A percentile compares a stretch with the other conserved stretches of the same genome.
Evolutionary conservation across 108 stramenopile species (phyloP).

Genomic region (Epithemia pelagica): DNA sequence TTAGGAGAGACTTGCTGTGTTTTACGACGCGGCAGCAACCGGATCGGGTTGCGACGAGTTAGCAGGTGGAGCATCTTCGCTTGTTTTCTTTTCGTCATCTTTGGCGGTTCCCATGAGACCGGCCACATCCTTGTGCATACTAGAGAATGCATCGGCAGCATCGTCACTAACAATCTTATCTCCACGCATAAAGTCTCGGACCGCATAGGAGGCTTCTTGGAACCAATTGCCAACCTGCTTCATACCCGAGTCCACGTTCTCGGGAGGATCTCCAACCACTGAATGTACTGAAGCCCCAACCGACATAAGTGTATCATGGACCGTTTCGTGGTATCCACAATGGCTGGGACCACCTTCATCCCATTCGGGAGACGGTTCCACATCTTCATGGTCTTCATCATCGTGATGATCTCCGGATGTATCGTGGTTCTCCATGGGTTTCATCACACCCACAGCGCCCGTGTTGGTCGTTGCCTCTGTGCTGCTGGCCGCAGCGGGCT

Average conservation of each 20-base stretch:
- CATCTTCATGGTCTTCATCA: conserved; percentile 15
- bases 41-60: not conserved
- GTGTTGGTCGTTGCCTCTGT: no score
- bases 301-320: conserved; percentile 52
- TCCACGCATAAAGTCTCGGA: conserved; percentile 29
- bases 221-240: conserved; percentile 34
- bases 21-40: no score
- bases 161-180: conserved; percentile 9
- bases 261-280: conserved; percentile 46
- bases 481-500: no score
- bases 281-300: conserved; percentile 40
- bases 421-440: no score
- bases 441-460: no score
- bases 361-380: conserved; percentile 23
- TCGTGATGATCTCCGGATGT: not conserved
- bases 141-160: not conserved
- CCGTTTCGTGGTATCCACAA: conserved; percentile 44
- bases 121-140: conserved; percentile 23
- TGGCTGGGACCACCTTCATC: conserved; percentile 45
- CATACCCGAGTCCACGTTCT: conserved; percentile 20
- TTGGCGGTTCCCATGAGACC: conserved; percentile 11
- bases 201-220: conserved; percentile 42
- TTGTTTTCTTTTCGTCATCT: conserved; percentile 17
- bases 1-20: no score
- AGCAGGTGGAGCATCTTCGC: not conserved